Evolutionary conservation across 2,329 filamentous ascomycete genomes (phyloP), one percentile per base, ranked within the genome.

Genomic region (Lecanoromycetidae sp.): DNA sequence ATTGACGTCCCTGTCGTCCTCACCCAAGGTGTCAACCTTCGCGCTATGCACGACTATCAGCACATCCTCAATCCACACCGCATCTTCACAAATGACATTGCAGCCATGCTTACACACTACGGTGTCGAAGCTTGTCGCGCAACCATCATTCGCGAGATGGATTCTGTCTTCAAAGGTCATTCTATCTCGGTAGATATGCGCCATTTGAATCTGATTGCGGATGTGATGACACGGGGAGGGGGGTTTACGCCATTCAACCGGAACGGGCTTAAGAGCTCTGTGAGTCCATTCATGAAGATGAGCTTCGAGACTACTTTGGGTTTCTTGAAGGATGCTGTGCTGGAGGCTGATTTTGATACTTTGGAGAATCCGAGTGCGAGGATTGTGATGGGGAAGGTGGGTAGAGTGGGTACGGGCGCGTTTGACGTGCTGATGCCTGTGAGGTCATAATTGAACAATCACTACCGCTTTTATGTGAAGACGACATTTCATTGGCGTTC

Each of bases 251-350:
- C 91, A 1, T 98, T 98, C 69, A 94, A 86, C 66, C 83, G 91
- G 40, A 93, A 85, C 61, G 91, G 90, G 1, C 71, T 98, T 51
- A 80, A 79, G 60, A 80, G 84, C 54, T 88, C 86, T 59, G 82
- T 90, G 23, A 88, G 82, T 55, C 87, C 91, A 0, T 90, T 98
- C 57, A 90, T 91, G 67, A 96, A 96, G 75, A 96, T 96, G 90
- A 94, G 86, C 64, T 98, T 96, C 68, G 91, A 98, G 75, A 98
- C 91, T 3, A 98, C 91, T 2, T 76, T 96, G 32, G 82, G 84
- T 1, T 95, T 95, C 71, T 72, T 98, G 59, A 88, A 84, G 64
- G 91, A 96, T 61, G 88, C 91, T 1, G 82, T 95, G 22, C 70
- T 93, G 49, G 87, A 94, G 59, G 81, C 85, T 41, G 91, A 96